Percentiles rank a stretch among this genome's conserved stretches.
These are phyloP conservation scores for Helianthus tuberosus DNA, from an alignment of 129 eudicot species.

Conservation along the genomic window DNA sequence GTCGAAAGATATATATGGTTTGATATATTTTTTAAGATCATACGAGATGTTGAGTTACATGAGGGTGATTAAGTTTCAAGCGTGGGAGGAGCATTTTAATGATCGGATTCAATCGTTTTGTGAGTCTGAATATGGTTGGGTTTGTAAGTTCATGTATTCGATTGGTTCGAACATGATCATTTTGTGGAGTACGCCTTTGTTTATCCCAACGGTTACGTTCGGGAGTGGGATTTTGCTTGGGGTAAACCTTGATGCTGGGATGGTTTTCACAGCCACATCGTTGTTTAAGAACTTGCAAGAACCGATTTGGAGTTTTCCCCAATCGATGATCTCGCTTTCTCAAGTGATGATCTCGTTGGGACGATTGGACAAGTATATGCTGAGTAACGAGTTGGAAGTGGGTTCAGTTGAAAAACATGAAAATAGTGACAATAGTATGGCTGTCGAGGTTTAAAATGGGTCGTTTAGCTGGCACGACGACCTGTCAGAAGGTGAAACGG, in stretches of 20 bases:
- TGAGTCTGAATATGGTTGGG: constrained; percentile 60
- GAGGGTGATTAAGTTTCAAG: constrained; percentile 35
- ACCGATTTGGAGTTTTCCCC: constrained; percentile 60
- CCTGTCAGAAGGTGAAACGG: constrained; percentile 32
- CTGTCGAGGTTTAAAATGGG: constrained; percentile 66
- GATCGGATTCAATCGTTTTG: constrained; percentile 43
- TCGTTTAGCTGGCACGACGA: constrained; percentile 90
- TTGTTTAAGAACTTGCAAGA: constrained; percentile 59
- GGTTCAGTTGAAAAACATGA: constrained; percentile 59
- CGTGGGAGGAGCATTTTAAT: constrained; percentile 68
- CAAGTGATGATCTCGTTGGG: constrained; percentile 56
- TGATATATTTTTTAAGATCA: too few relatives aligned
- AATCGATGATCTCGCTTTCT: constrained; percentile 57
- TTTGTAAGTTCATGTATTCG: constrained; percentile 50
- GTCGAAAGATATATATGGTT: too few relatives aligned
- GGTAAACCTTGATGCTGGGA: constrained; percentile 44
- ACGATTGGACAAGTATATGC: constrained; percentile 74
- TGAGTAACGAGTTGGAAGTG: constrained; percentile 71
- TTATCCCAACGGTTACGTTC: constrained; percentile 51
- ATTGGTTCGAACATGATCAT: constrained; percentile 39
- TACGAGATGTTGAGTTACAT: constrained; percentile 56
- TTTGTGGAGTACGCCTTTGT: constrained; percentile 51
- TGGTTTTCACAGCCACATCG: constrained; percentile 63
- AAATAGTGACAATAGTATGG: constrained; percentile 32
- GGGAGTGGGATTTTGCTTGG: constrained; percentile 41